Base-by-base conservation (phyloP, 352 stramenopile species). In the Globisporangium nagaii region DNA sequence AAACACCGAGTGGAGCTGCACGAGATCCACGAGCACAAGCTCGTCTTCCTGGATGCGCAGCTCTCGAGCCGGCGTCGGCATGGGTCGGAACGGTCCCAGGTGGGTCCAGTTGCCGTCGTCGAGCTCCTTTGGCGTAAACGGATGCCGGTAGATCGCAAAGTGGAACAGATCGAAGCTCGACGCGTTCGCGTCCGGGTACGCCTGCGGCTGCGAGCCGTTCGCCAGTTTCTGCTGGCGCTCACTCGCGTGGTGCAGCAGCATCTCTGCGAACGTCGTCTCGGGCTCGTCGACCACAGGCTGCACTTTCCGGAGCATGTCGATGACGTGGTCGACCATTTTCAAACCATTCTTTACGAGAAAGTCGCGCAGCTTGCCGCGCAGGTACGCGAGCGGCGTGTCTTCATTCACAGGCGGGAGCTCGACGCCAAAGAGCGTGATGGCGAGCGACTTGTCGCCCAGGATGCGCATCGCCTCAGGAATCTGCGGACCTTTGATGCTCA, bases 91-190 rank as follows among this genome's bases (percentile, higher is more conserved):
- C 10, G 79, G 73, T 1, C 73, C 57, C 25, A 87, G 49, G 42
- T 58, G 32, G 20, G 66, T 56, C 52, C 65, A 75, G 46, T 65
- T 66, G 9, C 34, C 39, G 2, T 48, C 46, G 13, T 34, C 30
- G 19, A 53, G 24, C n/a, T 54, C 52, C 10, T 30, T 44, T 10
- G 37, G 31, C 0, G n/a, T 42, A 15, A 69, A 31, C 15, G 59
- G 45, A 20, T 53, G 63, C 20, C 69, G 66, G 45, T 88, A 88
- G 1, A 90, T 75, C 8, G 70, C 75, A 37, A 90, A 86, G 31
- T 90, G 78, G 41, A 89, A 90, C 15, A 90, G 28, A 37, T 90
- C 80, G 41, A 88, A 89, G 5, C 42, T 70, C 9, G 78, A 84
- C 4, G 55, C 51, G n/a, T 65, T 54, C 12, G 65, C 75, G 47